Conservation (phyloP, 495 filamentous ascomycete species). For the Podospora tetraspora region DNA sequence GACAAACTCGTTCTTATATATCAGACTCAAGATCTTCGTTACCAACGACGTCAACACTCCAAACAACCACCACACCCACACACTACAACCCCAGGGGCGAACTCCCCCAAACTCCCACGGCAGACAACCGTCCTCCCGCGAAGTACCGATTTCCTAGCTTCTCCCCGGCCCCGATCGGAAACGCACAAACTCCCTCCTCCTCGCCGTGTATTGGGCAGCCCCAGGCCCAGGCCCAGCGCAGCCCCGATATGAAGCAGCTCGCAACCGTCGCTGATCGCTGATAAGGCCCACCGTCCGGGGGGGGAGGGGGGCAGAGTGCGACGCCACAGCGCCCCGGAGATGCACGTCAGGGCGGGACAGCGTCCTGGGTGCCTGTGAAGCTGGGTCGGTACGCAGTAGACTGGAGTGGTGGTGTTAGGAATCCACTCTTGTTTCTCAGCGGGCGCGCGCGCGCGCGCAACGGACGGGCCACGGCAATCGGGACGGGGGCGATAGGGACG, state of each 20-base stretch:
- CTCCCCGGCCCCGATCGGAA: conserved; percentile 15
- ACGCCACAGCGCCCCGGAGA: conserved; percentile 5
- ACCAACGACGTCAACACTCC: neutral
- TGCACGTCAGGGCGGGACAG: conserved; percentile 4
- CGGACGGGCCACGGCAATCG: neutral
- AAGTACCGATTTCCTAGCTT: neutral
- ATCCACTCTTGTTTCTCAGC: neutral
- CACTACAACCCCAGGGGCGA: neutral
- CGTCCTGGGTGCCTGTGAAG: neutral
- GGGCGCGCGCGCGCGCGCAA: neutral
- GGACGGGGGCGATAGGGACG: neutral
- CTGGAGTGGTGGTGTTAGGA: neutral
- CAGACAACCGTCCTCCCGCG: neutral
- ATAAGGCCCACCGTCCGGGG: conserved; percentile 8
- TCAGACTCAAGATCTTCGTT: neutral
- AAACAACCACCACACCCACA: neutral
- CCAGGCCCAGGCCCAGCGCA: conserved; percentile 1
- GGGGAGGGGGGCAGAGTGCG: conserved; percentile 1
- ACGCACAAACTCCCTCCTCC: conserved; percentile 10
- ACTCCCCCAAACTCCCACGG: neutral
- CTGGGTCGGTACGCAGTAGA: neutral
- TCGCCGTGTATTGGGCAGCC: conserved; percentile 9
- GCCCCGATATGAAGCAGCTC: neutral
- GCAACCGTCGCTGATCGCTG: conserved; percentile 11
- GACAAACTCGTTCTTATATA: neutral